Conservation (phyloP, 805 yeast species). For the Hanseniaspora taiwanica region DNA sequence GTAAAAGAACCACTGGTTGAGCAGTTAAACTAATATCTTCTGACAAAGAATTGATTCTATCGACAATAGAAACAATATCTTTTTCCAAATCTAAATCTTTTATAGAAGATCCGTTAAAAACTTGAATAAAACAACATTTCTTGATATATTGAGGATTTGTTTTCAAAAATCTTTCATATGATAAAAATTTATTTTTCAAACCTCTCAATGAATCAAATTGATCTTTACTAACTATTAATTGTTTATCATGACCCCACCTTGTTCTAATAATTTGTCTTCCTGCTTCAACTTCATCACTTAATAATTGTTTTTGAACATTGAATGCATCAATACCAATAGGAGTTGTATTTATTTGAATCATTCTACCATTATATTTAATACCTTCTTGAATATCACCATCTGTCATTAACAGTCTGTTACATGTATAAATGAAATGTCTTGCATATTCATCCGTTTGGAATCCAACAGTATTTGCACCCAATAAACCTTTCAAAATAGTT, state of each 20-base stretch:
- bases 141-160: conserved; percentile 60
- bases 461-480: conserved; percentile 79
- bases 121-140: conserved; percentile 66
- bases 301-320: conserved; percentile 34
- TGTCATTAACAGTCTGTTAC: conserved; percentile 69
- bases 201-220: conserved; percentile 83
- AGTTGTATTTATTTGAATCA: conserved; percentile 40
- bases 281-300: conserved; percentile 36
- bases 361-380: conserved; percentile 45
- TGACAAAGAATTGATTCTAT: conserved; percentile 70
- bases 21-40: conserved; percentile 40
- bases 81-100: conserved; percentile 53
- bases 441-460: conserved; percentile 92
- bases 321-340: conserved; percentile 75
- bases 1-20: conserved; percentile 78
- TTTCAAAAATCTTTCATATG: conserved; percentile 67
- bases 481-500: conserved; percentile 60
- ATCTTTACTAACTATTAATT: conserved; percentile 72
- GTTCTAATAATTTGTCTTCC: conserved; percentile 65
- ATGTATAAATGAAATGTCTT: conserved; percentile 84
- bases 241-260: conserved; percentile 42
- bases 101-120: conserved; percentile 34
- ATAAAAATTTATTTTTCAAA: conserved; percentile 70
- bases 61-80: conserved; percentile 64
- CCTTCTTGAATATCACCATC: conserved; percentile 56